phyloP scores from a whole-genome alignment of 768 basidiomycete species.

The Suillus alpinus region DNA sequence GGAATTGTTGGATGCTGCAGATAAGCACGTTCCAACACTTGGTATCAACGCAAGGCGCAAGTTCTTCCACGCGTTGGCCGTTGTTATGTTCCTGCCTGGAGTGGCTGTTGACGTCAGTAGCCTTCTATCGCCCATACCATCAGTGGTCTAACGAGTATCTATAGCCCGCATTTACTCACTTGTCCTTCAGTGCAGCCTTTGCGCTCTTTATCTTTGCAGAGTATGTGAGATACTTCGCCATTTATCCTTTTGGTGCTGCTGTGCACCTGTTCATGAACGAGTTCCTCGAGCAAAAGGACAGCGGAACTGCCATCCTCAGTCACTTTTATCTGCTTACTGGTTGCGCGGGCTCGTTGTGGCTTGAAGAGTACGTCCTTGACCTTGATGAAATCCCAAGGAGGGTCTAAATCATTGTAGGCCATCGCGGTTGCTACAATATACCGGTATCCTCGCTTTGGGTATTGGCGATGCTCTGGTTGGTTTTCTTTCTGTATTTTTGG shows the following conservation, averaged over 20 bases:
- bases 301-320: constrained; percentile 92
- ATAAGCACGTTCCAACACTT: constrained; percentile 87
- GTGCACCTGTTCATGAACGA: constrained; percentile 97
- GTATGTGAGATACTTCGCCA: constrained; percentile 96
- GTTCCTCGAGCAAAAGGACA: constrained; percentile 92
- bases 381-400: constrained; percentile 3
- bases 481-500: constrained; percentile 8
- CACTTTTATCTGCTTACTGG: constrained; percentile 97
- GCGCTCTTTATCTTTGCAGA: constrained; percentile 94
- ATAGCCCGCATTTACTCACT: constrained; percentile 94
- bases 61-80: constrained; percentile 94
- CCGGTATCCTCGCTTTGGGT: constrained; percentile 86
- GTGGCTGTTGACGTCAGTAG: constrained; percentile 83
- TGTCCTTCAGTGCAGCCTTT: constrained; percentile 94
- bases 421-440: constrained; percentile 59
- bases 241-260: constrained; percentile 91
- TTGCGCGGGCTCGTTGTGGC: constrained; percentile 91
- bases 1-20: constrained; percentile 76
- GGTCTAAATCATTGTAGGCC: constrained; percentile 31
- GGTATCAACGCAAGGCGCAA: constrained; percentile 91
- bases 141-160: constrained; percentile 10
- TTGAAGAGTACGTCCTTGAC: constrained; percentile 59
- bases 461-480: constrained; percentile 91
- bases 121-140: constrained; percentile 3
- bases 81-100: constrained; percentile 95